Base-by-base conservation (phyloP, 345 rosid species). In the Aegle marmelos region DNA sequence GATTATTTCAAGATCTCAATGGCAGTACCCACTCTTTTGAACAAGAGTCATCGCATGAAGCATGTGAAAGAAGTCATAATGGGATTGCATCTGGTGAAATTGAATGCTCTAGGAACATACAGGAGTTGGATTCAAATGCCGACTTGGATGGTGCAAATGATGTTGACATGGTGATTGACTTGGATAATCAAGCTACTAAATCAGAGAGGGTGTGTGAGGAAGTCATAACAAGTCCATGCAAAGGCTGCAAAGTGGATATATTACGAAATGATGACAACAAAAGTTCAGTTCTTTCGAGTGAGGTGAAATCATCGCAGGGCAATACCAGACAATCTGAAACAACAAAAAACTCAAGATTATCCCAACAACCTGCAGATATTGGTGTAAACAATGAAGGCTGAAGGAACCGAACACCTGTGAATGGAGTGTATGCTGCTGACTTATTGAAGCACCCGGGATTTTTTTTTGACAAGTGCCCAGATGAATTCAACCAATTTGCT, bases 41-140 rank as follows among this genome's bases (percentile, higher is more conserved):
- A 54, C 77, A 56, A 33, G 68, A 65, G 30, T 31, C 58, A 17
- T 56, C 58, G 45, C 74, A 17, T 30, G 78, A 81, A 31, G 25
- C 74, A 21, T 27, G 56, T 17, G 50, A 58, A 66, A 57, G 30
- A 71, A 53, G 66, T 60, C 45, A 19, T 34, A 37, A 14, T 21
- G 69, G 17, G 21, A 74, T 11, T 62, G 24, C 36, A 61, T 61
- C 39, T 45, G 16, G 30, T 74, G 69, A 62, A 74, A 21, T 24
- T 21, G 68, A 62, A 28, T 7, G 77, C 58, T 60, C 19, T 27
- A 28, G 77, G 11, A 67, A 54, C 22, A 31, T 11, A 28, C 57
- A 45, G 41, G 39, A 61, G 57, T 9, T 30, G 13, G 4, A 9
- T 17, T 13, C 17, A 70, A 48, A 62, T 74, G 17, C 48, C 19